Base-by-base conservation (phyloP, 2,329 filamentous ascomycete genomes). In the Colletotrichum sp. region DNA sequence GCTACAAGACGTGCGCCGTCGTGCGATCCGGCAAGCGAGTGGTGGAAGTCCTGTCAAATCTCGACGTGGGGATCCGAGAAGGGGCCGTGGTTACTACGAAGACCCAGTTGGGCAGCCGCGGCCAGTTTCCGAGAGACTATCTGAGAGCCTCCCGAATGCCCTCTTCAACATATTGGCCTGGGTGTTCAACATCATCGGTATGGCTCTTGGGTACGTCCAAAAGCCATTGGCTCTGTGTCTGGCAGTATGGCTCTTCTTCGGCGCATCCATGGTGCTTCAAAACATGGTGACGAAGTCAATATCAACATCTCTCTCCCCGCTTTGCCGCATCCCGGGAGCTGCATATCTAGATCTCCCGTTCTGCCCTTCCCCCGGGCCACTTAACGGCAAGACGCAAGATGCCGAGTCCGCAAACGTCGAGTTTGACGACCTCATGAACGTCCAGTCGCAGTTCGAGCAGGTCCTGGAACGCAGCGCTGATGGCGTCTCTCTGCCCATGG, bases 401-500 rank as follows among this genome's bases (percentile, higher is more conserved):
- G 26, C 44, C n/a, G 71, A 30, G 65, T 65, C 64, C n/a, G 39
- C 64, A 18, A 83, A 83, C 6, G 86, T 93, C 60, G 93, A 96
- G 80, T 96, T 96, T 79, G 93, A 95, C 78, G 90, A 93, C 64
- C 88, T 98, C 26, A 94, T 97, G 88, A 89, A 89, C 21, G 91
- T 94, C 2, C 95, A 98, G 83, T 88, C 90, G n/a, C 90, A 92
- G 32, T 95, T 98, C 72, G 94, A 96, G 83, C 91, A 94, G 73
- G 92, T 97, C 1, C 85, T 97, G 6, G 91, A 95, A 78, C 91
- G 92, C 75, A 92, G 91, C 18, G 90, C 92, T 2, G 89, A 92
- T 26, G 91, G 92, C 2, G 91, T 93, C 3, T 92, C 91, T 2
- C 85, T 97, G 5, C 95, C 95, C 0, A 88, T 94, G 79, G 93